Percentiles rank a stretch among this genome's conserved stretches.
Conservation (phyloP, 2,329 filamentous ascomycete genomes). For the Cadophora sp. region DNA sequence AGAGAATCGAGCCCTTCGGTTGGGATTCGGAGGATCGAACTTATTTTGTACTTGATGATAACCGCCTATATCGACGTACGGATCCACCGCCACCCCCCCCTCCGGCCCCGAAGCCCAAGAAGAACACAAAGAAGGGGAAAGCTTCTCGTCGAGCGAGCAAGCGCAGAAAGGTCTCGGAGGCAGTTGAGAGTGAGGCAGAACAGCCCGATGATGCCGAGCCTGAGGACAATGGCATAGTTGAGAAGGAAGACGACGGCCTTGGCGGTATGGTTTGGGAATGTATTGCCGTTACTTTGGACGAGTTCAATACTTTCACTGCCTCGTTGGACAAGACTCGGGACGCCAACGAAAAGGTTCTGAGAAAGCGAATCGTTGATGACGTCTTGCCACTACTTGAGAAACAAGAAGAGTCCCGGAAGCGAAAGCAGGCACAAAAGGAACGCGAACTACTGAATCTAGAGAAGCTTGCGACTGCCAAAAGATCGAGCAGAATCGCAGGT, state of each 20-base stretch:
- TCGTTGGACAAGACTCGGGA: conserved; percentile 79
- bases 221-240: conserved; percentile 48
- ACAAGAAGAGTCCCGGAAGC: conserved; percentile 75
- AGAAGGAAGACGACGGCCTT: conserved; percentile 66
- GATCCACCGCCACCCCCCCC: conserved; percentile 69
- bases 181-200: conserved; percentile 48
- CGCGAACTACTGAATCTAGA: conserved; percentile 82
- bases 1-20: conserved; percentile 82
- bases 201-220: conserved; percentile 46
- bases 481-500: conserved; percentile 86
- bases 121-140: conserved; percentile 70
- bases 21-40: conserved; percentile 88
- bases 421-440: conserved; percentile 71
- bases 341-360: conserved; percentile 81
- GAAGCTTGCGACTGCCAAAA: conserved; percentile 91
- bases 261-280: conserved; percentile 90
- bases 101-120: conserved; percentile 64
- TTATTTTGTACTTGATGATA: conserved; percentile 93
- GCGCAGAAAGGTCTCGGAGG: conserved; percentile 65
- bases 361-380: conserved; percentile 74
- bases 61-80: conserved; percentile 88
- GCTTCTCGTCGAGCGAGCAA: conserved; percentile 73
- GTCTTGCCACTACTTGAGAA: conserved; percentile 86
- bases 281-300: conserved; percentile 79
- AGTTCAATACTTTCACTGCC: conserved; percentile 76